Evolutionary conservation across 2,329 filamentous ascomycete genomes (phyloP).

Genomic region (Westerdykella sp.): DNA sequence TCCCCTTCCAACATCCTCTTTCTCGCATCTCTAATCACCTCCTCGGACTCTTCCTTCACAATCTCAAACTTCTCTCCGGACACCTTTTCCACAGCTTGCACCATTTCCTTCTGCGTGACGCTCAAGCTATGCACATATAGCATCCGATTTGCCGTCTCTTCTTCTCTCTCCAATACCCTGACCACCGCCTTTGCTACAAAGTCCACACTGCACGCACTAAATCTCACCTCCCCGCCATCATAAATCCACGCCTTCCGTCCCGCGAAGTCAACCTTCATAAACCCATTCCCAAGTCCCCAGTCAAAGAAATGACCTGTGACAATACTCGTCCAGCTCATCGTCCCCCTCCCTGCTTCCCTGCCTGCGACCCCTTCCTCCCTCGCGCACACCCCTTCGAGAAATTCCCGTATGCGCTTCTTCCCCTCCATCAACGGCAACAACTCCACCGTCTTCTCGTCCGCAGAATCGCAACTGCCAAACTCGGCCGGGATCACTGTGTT

Average conservation of each 20-base stretch:
- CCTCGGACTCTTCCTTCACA: slow-evolving; percentile 34
- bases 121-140: slow-evolving; percentile 54
- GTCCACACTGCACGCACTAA: slow-evolving; percentile 48
- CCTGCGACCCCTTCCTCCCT: slow-evolving; percentile 30
- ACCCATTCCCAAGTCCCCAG: slow-evolving; percentile 46
- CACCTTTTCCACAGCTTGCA: slow-evolving; percentile 49
- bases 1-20: slow-evolving; percentile 32
- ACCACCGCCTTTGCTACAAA: slow-evolving; percentile 51
- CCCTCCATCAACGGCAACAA: slow-evolving; percentile 49
- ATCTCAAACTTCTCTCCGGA: slow-evolving; percentile 49
- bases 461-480: slow-evolving; percentile 45
- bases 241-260: slow-evolving; percentile 49
- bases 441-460: slow-evolving; percentile 35
- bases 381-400: slow-evolving; percentile 46
- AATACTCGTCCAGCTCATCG: slow-evolving; percentile 56
- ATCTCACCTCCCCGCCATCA: slow-evolving; percentile 52
- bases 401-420: slow-evolving; percentile 41
- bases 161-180: slow-evolving; percentile 41
- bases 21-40: slow-evolving; percentile 17
- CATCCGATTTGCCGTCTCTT: slow-evolving; percentile 52
- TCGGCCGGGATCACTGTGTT: slow-evolving; percentile 58
- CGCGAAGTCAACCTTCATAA: slow-evolving; percentile 50
- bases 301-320: slow-evolving; percentile 58
- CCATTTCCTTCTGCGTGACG: slow-evolving; percentile 54
- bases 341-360: slow-evolving; percentile 5